Evolutionary conservation across 306 rosid species (phyloP).

Genomic region (Fagus crenata): DNA sequence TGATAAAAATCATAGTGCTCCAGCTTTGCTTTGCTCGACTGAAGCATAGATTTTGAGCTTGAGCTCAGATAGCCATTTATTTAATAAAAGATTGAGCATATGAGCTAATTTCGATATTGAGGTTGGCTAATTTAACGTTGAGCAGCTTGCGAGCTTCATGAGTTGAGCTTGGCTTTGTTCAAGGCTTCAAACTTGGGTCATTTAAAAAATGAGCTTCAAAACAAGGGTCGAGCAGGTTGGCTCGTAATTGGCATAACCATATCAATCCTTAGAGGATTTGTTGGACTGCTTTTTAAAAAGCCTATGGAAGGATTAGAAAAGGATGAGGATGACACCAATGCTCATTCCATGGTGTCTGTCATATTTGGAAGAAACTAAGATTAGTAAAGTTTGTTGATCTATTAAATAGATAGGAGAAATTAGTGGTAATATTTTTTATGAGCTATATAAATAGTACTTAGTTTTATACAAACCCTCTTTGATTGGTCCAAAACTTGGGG

Average conservation of each 20-base stretch:
- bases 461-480: too few relatives aligned
- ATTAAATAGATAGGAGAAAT: too few relatives aligned
- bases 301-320: too few relatives aligned
- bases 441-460: too few relatives aligned
- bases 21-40: not conserved
- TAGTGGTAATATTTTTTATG: too few relatives aligned
- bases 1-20: not conserved
- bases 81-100: not conserved
- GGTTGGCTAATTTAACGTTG: not conserved
- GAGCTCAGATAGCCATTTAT: not conserved
- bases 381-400: too few relatives aligned
- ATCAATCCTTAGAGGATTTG: too few relatives aligned
- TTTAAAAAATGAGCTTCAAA: not conserved
- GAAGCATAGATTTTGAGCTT: not conserved
- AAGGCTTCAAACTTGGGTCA: not conserved
- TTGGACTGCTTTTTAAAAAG: too few relatives aligned
- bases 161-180: not conserved
- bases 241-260: not conserved
- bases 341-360: too few relatives aligned
- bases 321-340: too few relatives aligned
- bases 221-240: not conserved
- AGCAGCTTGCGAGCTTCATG: slow-evolving; percentile 3
- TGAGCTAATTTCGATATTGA: not conserved
- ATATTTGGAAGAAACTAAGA: too few relatives aligned
- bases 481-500: too few relatives aligned